phyloP scores from a whole-genome alignment of 1,284 basidiomycete genomes.

The Golubevia sp. region DNA sequence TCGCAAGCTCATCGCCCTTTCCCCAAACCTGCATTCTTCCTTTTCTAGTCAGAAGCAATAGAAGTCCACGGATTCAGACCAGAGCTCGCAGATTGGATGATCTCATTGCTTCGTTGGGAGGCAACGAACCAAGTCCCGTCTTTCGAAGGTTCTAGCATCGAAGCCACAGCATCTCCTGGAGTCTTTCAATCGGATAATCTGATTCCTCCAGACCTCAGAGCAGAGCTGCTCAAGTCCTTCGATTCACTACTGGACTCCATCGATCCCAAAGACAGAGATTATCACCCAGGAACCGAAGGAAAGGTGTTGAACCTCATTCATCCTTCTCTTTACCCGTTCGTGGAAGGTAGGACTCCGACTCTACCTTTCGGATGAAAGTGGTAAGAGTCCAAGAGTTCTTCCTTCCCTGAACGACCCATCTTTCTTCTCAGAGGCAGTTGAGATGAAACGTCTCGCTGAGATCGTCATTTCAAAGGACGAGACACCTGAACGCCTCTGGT shows the following conservation, averaged over 20 bases:
- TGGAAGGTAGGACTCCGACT: constrained; percentile 64
- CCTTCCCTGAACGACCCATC: constrained; percentile 1
- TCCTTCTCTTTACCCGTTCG: constrained; percentile 64
- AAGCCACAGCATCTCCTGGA: neutral
- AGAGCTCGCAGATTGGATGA: constrained; percentile 2
- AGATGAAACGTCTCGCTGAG: too few relatives aligned
- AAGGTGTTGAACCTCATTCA: constrained; percentile 65
- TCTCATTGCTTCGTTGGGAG: constrained; percentile 3
- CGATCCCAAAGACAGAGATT: constrained; percentile 64
- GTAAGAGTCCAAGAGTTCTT: constrained; percentile 34
- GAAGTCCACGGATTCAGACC: neutral
- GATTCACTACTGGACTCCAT: neutral
- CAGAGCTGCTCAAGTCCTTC: neutral
- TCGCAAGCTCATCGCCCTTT: neutral
- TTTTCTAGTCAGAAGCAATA: constrained; percentile 1
- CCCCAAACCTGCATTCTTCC: too few relatives aligned
- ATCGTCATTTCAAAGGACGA: too few relatives aligned
- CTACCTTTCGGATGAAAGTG: constrained; percentile 1
- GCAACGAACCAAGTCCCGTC: neutral
- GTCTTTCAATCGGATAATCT: constrained; percentile 3
- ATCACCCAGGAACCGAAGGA: constrained; percentile 65
- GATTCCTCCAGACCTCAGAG: neutral
- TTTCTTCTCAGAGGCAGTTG: neutral
- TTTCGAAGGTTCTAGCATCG: constrained; percentile 1
- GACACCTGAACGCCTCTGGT: too few relatives aligned